These are phyloP conservation scores for Fusarium transvaalense DNA, from an alignment of 2,329 filamentous ascomycete species.

Conservation along the genomic window DNA sequence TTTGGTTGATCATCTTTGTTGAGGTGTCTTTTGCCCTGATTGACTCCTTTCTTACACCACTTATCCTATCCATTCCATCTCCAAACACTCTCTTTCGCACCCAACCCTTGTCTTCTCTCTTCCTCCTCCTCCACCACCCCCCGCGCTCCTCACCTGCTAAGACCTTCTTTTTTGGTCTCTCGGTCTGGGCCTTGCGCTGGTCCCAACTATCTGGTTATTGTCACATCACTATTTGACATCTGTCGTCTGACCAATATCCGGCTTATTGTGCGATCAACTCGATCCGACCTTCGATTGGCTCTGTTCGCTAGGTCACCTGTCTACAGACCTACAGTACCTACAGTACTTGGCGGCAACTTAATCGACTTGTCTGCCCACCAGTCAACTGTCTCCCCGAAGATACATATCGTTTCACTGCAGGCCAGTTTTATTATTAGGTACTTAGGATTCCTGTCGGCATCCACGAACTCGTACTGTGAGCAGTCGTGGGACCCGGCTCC, in stretches of 20 bases:
- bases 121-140: background rate
- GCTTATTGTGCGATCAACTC: slow-evolving; percentile 34
- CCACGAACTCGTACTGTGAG: slow-evolving; percentile 23
- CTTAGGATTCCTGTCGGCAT: slow-evolving; percentile 14
- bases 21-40: slow-evolving; percentile 14
- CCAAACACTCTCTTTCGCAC: background rate
- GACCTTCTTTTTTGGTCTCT: slow-evolving; percentile 22
- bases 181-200: slow-evolving; percentile 25
- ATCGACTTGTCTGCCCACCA: slow-evolving; percentile 40
- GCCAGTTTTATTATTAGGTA: slow-evolving; percentile 15
- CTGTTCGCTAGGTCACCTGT: slow-evolving; percentile 41
- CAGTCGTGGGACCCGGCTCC: slow-evolving; percentile 41
- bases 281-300: slow-evolving; percentile 40
- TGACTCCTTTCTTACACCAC: background rate
- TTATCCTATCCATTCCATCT: background rate
- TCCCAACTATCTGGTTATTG: slow-evolving; percentile 40
- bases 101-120: slow-evolving; percentile 18
- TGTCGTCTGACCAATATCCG: slow-evolving; percentile 41
- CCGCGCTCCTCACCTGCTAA: slow-evolving; percentile 12
- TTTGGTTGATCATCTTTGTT: slow-evolving; percentile 32
- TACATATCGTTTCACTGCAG: slow-evolving; percentile 31
- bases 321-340: slow-evolving; percentile 26
- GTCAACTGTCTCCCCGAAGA: slow-evolving; percentile 26
- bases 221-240: slow-evolving; percentile 42
- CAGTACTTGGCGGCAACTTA: slow-evolving; percentile 36